Percentiles rank a stretch among this genome's conserved stretches.
Conservation (phyloP, 2,329 filamentous ascomycete genomes). For the Beauveria rudraprayagi region DNA sequence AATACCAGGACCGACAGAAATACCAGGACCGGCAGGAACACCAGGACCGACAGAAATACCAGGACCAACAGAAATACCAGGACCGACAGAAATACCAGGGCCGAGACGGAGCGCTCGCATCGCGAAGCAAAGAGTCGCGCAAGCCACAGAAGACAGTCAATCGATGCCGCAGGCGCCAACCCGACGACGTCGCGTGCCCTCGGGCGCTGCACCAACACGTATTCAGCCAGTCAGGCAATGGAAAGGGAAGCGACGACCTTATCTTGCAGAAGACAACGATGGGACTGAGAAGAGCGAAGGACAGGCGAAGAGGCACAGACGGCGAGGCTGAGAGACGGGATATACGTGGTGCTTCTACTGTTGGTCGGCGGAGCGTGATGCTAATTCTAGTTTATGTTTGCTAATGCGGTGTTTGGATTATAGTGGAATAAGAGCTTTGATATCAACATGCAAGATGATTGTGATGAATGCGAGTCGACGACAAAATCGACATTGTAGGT, state of each 20-base stretch:
- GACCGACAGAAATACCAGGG: neutral
- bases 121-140: neutral
- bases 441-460: too few species aligned
- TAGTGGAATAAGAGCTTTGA: too few species aligned
- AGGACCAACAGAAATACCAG: too few species aligned
- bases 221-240: neutral
- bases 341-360: neutral
- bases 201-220: neutral
- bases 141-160: neutral
- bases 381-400: neutral
- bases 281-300: neutral
- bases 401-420: too few species aligned
- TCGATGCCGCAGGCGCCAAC: neutral
- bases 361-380: neutral
- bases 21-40: too few species aligned
- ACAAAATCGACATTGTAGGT: too few species aligned
- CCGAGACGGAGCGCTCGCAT: neutral
- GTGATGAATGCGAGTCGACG: too few species aligned
- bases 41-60: too few species aligned
- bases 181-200: neutral
- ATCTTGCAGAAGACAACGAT: neutral
- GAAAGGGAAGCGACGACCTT: neutral
- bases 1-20: too few species aligned
- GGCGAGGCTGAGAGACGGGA: neutral
- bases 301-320: neutral